These are phyloP conservation scores for Aciculosporium take DNA, from an alignment of 2,329 filamentous ascomycete genomes.

Conservation along the genomic window DNA sequence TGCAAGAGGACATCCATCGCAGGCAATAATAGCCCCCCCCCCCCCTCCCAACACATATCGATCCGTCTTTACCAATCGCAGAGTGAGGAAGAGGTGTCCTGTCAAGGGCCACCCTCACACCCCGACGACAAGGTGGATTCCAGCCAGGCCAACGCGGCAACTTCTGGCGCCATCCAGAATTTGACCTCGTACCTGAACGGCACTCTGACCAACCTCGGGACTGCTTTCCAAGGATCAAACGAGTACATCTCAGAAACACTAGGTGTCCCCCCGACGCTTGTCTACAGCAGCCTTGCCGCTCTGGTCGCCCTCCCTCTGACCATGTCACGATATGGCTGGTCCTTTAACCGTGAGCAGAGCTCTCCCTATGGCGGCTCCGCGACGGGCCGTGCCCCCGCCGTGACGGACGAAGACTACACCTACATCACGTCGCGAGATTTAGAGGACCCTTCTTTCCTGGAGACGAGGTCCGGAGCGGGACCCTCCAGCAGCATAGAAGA, in stretches of 20 bases:
- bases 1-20: neutral
- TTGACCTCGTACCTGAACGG: conserved; percentile 43
- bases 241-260: conserved; percentile 36
- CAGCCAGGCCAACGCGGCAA: conserved; percentile 41
- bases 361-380: conserved; percentile 37
- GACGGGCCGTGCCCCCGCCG: conserved; percentile 38
- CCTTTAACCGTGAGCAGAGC: conserved; percentile 28
- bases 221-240: conserved; percentile 32
- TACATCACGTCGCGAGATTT: conserved; percentile 73
- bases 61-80: neutral
- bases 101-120: conserved; percentile 19
- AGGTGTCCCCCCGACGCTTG: conserved; percentile 32
- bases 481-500: conserved; percentile 32
- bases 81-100: conserved; percentile 18
- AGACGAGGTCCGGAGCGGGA: neutral
- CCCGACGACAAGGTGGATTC: conserved; percentile 47
- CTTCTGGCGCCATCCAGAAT: conserved; percentile 48
- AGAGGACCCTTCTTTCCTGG: conserved; percentile 24
- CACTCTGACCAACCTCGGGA: conserved; percentile 33
- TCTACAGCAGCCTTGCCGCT: conserved; percentile 37
- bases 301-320: conserved; percentile 34
- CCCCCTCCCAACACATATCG: neutral
- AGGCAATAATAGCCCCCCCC: neutral
- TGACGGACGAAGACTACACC: conserved; percentile 64
- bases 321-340: conserved; percentile 43